phyloP scores from a whole-genome alignment of 2,329 filamentous ascomycete genomes.

The Apiospora pterosperma region DNA sequence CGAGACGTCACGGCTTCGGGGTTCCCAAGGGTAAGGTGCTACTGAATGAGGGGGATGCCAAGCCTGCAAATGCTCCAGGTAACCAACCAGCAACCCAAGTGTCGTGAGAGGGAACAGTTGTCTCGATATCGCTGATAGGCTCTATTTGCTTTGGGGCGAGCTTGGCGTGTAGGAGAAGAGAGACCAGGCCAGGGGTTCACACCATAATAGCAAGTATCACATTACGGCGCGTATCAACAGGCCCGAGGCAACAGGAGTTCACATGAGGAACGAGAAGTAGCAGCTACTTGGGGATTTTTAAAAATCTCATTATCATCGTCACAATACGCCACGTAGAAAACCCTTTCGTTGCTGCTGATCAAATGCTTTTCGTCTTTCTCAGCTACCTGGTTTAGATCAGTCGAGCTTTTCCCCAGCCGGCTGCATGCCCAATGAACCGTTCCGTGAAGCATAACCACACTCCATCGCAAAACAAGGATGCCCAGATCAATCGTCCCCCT shows the following conservation, averaged over 20 bases:
- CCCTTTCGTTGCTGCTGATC: slow-evolving; percentile 1
- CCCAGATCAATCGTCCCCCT: slow-evolving; percentile 16
- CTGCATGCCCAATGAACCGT: slow-evolving; percentile 25
- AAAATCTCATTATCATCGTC: slow-evolving; percentile 2
- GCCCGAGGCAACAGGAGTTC: neutral
- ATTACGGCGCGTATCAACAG: neutral
- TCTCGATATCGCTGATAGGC: neutral
- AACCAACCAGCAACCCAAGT: neutral
- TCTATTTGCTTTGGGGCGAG: no score
- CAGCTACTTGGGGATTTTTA: neutral
- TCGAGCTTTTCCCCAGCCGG: slow-evolving; percentile 26
- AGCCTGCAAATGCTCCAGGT: neutral
- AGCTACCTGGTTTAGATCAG: slow-evolving; percentile 30
- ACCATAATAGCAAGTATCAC: neutral
- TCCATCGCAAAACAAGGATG: slow-evolving; percentile 25
- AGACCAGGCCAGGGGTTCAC: no score
- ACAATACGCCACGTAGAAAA: slow-evolving; percentile 2
- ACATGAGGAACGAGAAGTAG: neutral
- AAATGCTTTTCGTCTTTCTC: slow-evolving; percentile 26
- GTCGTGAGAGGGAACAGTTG: neutral
- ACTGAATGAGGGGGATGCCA: neutral
- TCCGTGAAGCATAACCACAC: slow-evolving; percentile 27
- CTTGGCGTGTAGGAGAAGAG: no score
- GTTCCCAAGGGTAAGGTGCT: neutral
- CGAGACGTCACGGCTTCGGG: neutral